Conservation (phyloP, 306 rosid genomes). For the Prinsepia uniflora region DNA sequence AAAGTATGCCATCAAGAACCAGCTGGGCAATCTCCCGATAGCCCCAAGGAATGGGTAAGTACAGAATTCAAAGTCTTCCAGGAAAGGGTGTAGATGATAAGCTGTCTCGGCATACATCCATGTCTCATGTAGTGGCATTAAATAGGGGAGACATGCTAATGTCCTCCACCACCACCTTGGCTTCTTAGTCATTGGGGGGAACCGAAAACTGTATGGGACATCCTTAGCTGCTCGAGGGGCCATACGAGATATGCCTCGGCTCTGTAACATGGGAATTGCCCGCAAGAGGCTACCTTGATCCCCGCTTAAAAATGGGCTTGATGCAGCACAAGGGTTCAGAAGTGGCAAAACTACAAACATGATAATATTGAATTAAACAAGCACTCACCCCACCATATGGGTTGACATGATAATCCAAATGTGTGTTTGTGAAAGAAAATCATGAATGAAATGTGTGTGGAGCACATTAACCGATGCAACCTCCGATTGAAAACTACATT, state of each 20-base stretch:
- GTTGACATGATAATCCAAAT: not conserved
- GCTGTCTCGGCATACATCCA: slow-evolving; percentile 99
- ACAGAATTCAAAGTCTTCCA: slow-evolving; percentile 49
- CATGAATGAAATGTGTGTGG: not conserved
- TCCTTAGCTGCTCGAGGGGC: slow-evolving; percentile 70
- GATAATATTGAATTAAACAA: slow-evolving; percentile 1
- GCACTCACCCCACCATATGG: not conserved
- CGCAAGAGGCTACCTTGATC: slow-evolving; percentile 50
- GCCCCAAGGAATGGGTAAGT: slow-evolving; percentile 84
- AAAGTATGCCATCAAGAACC: slow-evolving; percentile 96
- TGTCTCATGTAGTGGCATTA: slow-evolving; percentile 91
- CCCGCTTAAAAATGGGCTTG: slow-evolving; percentile 48
- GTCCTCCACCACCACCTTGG: slow-evolving; percentile 99
- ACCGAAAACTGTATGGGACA: slow-evolving; percentile 69
- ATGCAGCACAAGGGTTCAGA: slow-evolving; percentile 47
- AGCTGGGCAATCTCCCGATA: slow-evolving; percentile 73
- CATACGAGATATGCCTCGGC: slow-evolving; percentile 25
- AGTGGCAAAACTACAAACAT: slow-evolving; percentile 39
- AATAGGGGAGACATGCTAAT: slow-evolving; percentile 85
- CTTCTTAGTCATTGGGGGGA: slow-evolving; percentile 82
- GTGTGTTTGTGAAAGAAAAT: not conserved
- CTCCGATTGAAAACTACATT: too few species aligned
- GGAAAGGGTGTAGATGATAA: slow-evolving; percentile 69
- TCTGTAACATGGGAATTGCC: slow-evolving; percentile 48
- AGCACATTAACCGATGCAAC: not conserved